These are phyloP conservation scores for Aspergillus tubingensis DNA, from an alignment of 2,329 filamentous ascomycete species.

Conservation along the genomic window DNA sequence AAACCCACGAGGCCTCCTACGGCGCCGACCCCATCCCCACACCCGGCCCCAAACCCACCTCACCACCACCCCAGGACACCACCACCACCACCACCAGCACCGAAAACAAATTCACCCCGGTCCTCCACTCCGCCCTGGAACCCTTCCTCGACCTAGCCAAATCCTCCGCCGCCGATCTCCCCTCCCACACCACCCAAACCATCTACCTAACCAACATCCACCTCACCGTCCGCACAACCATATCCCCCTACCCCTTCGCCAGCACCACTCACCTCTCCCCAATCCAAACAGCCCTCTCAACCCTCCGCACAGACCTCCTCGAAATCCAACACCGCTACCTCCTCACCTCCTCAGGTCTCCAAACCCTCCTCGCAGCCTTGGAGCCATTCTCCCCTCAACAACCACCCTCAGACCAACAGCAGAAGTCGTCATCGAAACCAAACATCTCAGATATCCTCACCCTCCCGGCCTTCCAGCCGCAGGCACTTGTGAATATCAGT, in stretches of 20 bases:
- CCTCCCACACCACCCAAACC: conserved; percentile 47
- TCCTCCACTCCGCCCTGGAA: conserved; percentile 78
- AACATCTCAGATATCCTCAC: conserved; percentile 58
- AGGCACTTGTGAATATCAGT: conserved; percentile 65
- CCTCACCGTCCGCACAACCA: conserved; percentile 41
- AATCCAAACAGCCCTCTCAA: conserved; percentile 56
- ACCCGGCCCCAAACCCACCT: conserved; percentile 46
- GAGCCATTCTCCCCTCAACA: conserved; percentile 38
- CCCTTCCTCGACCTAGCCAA: conserved; percentile 72
- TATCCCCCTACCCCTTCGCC: conserved; percentile 60
- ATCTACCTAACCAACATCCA: conserved; percentile 53
- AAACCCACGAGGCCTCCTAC: conserved; percentile 82
- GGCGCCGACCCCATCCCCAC: conserved; percentile 47
- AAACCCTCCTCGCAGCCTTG: conserved; percentile 62
- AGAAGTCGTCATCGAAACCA: conserved; percentile 31
- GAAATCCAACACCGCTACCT: conserved; percentile 73
- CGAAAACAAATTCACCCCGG: conserved; percentile 70
- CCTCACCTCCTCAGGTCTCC: conserved; percentile 71
- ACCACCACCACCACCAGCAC: background rate
- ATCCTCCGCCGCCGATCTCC: conserved; percentile 52
- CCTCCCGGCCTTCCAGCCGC: conserved; percentile 61
- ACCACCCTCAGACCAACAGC: conserved; percentile 21
- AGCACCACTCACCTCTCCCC: conserved; percentile 58
- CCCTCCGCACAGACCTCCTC: conserved; percentile 55
- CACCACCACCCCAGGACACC: no score